These are phyloP conservation scores for Stromatinia cepivora DNA, from an alignment of 2,329 filamentous ascomycete genomes.

Conservation along the genomic window DNA sequence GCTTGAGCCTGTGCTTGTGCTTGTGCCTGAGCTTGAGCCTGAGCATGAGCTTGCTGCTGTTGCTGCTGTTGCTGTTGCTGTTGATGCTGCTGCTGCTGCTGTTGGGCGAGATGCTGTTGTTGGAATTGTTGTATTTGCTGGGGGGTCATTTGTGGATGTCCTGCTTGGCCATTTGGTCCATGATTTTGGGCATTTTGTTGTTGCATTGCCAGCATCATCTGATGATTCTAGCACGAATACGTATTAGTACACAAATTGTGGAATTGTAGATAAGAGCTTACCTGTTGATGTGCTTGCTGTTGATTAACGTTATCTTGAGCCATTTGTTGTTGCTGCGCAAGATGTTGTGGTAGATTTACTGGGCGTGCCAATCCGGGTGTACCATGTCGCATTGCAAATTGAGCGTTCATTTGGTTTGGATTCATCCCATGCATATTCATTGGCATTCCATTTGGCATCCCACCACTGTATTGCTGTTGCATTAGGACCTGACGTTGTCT, in stretches of 20 bases:
- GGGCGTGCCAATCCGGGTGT: slow-evolving; percentile 44
- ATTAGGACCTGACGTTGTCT: slow-evolving; percentile 49
- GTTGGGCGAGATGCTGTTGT: slow-evolving; percentile 49
- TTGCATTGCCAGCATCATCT: slow-evolving; percentile 45
- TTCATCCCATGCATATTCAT: slow-evolving; percentile 20
- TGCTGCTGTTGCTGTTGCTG: slow-evolving; percentile 36
- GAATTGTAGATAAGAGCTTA: slow-evolving; percentile 30
- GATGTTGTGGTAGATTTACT: slow-evolving; percentile 49
- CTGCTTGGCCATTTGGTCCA: slow-evolving; percentile 45
- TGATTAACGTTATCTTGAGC: slow-evolving; percentile 43
- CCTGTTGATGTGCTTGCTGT: slow-evolving; percentile 43
- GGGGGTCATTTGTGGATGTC: slow-evolving; percentile 51
- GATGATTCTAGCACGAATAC: not conserved
- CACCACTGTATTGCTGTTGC: slow-evolving; percentile 54
- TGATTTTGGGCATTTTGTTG: slow-evolving; percentile 48
- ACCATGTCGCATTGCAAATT: slow-evolving; percentile 53
- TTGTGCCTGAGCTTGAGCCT: slow-evolving; percentile 41
- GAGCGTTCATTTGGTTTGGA: slow-evolving; percentile 49
- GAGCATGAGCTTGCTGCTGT: slow-evolving; percentile 13
- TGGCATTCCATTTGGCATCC: slow-evolving; percentile 55
- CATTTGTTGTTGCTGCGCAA: slow-evolving; percentile 46
- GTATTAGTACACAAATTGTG: not conserved
- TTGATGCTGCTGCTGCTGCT: slow-evolving; percentile 28
- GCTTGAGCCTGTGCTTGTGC: slow-evolving; percentile 42
- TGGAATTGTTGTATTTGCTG: slow-evolving; percentile 50